Base-by-base conservation (phyloP, 768 basidiomycete species). In the Pleurotus cornucopiae region DNA sequence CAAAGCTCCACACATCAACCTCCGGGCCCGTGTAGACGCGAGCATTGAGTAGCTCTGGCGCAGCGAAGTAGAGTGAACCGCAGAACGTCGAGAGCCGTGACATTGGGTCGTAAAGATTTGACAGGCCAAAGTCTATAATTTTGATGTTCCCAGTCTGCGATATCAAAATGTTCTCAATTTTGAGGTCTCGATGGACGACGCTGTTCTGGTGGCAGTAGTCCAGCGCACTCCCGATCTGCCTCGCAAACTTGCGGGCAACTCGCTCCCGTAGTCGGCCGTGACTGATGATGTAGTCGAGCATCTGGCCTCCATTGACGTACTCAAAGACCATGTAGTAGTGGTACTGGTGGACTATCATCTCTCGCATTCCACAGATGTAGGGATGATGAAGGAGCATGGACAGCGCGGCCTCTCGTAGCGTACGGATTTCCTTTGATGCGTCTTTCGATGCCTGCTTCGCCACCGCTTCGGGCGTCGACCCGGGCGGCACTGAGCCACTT, bases 241-340 rank as follows among this genome's bases (percentile, higher is more conserved):
- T 76, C 4, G 97, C 94, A 72, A 99, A 99, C 76, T 98, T 98
- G 63, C 97, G 79, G 18, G 97, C 97, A 40, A 94, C 93, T 55
- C 96, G 84, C 72, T 98, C 97, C 46, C 97, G 81, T 57, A 98
- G 81, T 34, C 97, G 82, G 14, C 97, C 97, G 65, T 99, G 97
- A 64, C 91, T 91, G 74, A 99, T 99, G 75, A 99, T 98, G 70
- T 96, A 99, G 80, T 99, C 97, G 62, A 99, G 84, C 93, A 99
- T 94, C 78, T 99, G 97, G 0, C 97, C 97, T 30, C 97, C 97
- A 63, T 94, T 96, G 72, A 98, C 92, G 70, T 97, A 98, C 71
- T 99, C 97, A 69, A 91, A 94, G 7, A 98, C 92, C 94, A 99
- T 98, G 78, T 98, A 99, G 75, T 98, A 98, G 72, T 99, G 95